phyloP scores from a whole-genome alignment of 164 flowering plant genomes.

The Piper betle region DNA sequence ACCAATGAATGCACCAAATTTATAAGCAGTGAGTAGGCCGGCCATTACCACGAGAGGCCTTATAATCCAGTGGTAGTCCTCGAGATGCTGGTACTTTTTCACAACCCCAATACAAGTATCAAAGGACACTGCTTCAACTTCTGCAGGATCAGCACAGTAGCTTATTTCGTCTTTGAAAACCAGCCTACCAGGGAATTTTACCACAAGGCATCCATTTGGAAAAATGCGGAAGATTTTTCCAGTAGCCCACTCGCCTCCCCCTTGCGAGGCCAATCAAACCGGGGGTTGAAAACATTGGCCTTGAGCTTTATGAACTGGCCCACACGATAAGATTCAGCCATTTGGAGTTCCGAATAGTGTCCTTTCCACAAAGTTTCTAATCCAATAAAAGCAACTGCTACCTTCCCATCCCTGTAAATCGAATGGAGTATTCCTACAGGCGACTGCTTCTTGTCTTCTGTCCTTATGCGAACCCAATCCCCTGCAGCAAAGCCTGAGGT shows the following conservation, averaged over 20 bases:
- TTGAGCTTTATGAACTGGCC: constrained; percentile 83
- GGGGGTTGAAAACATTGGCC: constrained; percentile 45
- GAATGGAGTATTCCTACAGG: constrained; percentile 83
- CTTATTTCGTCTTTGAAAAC: constrained; percentile 23
- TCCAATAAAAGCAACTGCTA: constrained; percentile 59
- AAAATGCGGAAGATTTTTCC: constrained; percentile 50
- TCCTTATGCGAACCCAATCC: constrained; percentile 76
- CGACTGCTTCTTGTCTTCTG: constrained; percentile 57
- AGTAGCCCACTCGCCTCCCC: constrained; percentile 54
- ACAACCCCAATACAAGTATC: constrained; percentile 36
- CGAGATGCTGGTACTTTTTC: constrained; percentile 80
- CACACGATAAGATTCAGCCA: constrained; percentile 60
- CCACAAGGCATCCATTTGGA: constrained; percentile 58
- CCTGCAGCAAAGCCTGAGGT: constrained; percentile 74
- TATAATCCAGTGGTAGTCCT: constrained; percentile 91
- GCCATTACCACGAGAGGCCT: constrained; percentile 67
- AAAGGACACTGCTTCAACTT: constrained; percentile 71
- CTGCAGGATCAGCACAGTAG: constrained; percentile 81
- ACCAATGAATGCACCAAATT: constrained; percentile 48
- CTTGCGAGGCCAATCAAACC: constrained; percentile 77
- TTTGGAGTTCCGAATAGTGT: constrained; percentile 46
- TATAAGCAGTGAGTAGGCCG: constrained; percentile 71
- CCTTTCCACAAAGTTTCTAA: constrained; percentile 76
- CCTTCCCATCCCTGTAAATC: constrained; percentile 52
- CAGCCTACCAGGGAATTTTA: constrained; percentile 64